Evolutionary conservation across 345 rosid species (phyloP), one percentile per base, ranked within the genome.

Genomic region (Psidium guajava): DNA sequence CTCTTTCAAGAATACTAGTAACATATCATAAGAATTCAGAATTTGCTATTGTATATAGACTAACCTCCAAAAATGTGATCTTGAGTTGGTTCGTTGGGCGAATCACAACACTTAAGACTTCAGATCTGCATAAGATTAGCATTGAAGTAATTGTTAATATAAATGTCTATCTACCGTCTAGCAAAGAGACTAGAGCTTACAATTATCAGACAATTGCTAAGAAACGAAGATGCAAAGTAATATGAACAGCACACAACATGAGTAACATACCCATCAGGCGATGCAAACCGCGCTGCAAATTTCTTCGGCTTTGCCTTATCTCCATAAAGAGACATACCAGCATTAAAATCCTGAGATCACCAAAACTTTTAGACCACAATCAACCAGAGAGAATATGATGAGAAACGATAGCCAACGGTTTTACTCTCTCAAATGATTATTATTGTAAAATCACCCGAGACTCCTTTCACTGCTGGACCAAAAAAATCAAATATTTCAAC

Each of bases 1-100:
- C 54, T 69, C 80, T 36, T 69, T 69, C 32, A 51, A 51, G 80
- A 13, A 82, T 22, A 18, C 84, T 51, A 14, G 3, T 36, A 44
- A 24, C 51, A 61, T 15, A 40, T 77, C 54, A 85, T 32, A 64
- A 59, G 61, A 74, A 28, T 47, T 18, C 80, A 24, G 61, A 84
- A 89, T 92, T 57, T 57, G 42, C n/a, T 51, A 44, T 55, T 27
- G 44, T 44, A 12, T 21, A 57, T 18, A 32, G n/a, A 84, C 85
- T 22, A 85, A 94, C 98, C 98, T 97, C 99, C 86, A 97, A 93
- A 92, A 95, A 95, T 85, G 99, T 97, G 89, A 97, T 93, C 92
- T 95, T 97, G 82, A 97, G 97, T 88, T 88, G 92, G 92, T 95
- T 97, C 82, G 98, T 88, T 16, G 98, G 93, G 44, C 94, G 93